Conservation (phyloP, 2,329 filamentous ascomycete genomes). For the Penicillium capsulatum region DNA sequence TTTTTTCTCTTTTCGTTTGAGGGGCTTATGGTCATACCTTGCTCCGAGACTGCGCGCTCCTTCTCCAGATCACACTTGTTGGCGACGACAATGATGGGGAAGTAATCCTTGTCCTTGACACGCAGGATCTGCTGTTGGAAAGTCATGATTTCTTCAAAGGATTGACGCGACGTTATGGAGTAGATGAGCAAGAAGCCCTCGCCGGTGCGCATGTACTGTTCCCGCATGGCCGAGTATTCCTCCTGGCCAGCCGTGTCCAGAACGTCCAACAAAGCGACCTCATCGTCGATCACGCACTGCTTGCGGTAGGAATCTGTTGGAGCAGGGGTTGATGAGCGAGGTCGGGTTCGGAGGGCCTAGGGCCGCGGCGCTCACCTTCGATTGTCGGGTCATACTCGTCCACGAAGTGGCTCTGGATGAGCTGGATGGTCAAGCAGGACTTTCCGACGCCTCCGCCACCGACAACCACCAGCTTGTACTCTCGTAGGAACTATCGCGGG, state of each 20-base stretch:
- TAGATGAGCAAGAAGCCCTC: slow-evolving; percentile 97
- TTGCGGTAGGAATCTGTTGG: slow-evolving; percentile 93
- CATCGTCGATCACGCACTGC: slow-evolving; percentile 98
- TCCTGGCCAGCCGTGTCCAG: slow-evolving; percentile 98
- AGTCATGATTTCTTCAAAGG: slow-evolving; percentile 96
- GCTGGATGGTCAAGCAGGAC: slow-evolving; percentile 97
- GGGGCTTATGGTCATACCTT: slow-evolving; percentile 64
- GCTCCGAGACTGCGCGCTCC: slow-evolving; percentile 84
- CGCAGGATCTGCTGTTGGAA: slow-evolving; percentile 98
- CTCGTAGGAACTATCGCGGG: slow-evolving; percentile 67
- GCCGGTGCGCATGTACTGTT: slow-evolving; percentile 99
- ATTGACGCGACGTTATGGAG: slow-evolving; percentile 95
- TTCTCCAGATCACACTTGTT: slow-evolving; percentile 98
- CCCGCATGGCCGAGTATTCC: slow-evolving; percentile 98
- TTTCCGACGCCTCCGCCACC: slow-evolving; percentile 98
- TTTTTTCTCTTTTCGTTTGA: too few relatives aligned
- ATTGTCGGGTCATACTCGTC: slow-evolving; percentile 99
- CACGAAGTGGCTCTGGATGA: slow-evolving; percentile 94
- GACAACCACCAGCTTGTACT: slow-evolving; percentile 95
- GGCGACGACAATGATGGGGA: slow-evolving; percentile 97
- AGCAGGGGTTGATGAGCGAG: slow-evolving; percentile 14
- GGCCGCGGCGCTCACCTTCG: slow-evolving; percentile 60
- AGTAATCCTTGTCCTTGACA: slow-evolving; percentile 99
- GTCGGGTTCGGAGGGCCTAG: background rate
- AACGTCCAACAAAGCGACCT: slow-evolving; percentile 94